Evolutionary conservation across 305 asterid genomes (phyloP), one percentile per base, ranked within the genome.

Genomic region (Nicotiana rustica): DNA sequence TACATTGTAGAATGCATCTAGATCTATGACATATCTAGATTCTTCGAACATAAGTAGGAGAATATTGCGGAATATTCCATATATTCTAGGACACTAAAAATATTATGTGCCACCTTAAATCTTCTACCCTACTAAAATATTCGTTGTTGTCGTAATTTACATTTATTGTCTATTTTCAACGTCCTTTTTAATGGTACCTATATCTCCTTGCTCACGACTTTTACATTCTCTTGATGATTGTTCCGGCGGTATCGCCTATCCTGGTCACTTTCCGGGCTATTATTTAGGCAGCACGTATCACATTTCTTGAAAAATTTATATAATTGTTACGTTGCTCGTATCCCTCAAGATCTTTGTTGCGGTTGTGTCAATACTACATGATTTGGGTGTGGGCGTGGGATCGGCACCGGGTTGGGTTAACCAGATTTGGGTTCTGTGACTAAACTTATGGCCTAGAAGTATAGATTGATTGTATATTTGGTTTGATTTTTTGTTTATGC

Each of bases 31-130:
- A 52, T 52, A 14, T 52, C n/a, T 75, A 76, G 80, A 76, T 55
- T 76, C 80, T 15, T 76, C 49, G 79, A 56, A 73, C 13, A 55
- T 10, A 29, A 29, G 66, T 76, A 55, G 66, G 80, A 29, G 49
- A 52, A 49, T 25, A 73, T 76, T 14, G 17, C 1, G 0, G 29
- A 52, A 52, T 29, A 14, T 75, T 52, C 55, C 44, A 75, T 52
- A 25, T 29, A 15, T 75, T 52, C 9, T 52, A 3, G n/a, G 59
- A 52, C 10, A 52, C 59, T 52, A 4, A 10, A 52, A 10, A 52
- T 12, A 10, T 52, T 12, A 10, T 52, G 57, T 52, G 17, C 15
- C 57, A 3, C 17, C 17, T 52, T 52, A 10, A 10, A 3, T 52
- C 15, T 10, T 52, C 57, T 52, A 13, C 57, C 17, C 3, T 10